Evolutionary conservation across 2,329 filamentous ascomycete species (phyloP).

Genomic region (Penicillium sp.): DNA sequence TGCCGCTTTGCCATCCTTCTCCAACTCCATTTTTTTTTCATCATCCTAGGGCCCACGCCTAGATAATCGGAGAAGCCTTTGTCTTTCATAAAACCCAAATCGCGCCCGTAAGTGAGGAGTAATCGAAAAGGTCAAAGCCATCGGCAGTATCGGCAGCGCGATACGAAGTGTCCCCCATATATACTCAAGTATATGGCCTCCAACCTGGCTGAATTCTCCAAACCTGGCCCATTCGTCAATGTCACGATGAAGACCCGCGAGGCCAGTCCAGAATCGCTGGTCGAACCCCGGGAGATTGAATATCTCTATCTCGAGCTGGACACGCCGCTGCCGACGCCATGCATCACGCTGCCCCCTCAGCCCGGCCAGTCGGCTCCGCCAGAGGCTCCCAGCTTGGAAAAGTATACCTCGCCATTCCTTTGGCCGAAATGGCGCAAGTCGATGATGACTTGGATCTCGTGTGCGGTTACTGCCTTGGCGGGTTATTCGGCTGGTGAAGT

Average conservation of each 20-base stretch:
- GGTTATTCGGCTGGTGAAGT: slow-evolving; percentile 83
- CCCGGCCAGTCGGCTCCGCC: slow-evolving; percentile 48
- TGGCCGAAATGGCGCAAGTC: slow-evolving; percentile 73
- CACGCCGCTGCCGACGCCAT: slow-evolving; percentile 55
- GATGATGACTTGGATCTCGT: slow-evolving; percentile 71
- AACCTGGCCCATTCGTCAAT: slow-evolving; percentile 2
- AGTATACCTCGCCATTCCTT: slow-evolving; percentile 69
- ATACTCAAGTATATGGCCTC: neutral
- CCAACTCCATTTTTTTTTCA: slow-evolving; percentile 15
- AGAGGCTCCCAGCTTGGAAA: slow-evolving; percentile 63
- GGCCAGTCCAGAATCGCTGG: slow-evolving; percentile 15
- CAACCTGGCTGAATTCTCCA: neutral
- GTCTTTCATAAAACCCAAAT: slow-evolving; percentile 3
- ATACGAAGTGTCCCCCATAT: neutral
- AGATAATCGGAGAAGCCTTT: neutral
- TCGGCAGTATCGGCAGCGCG: neutral
- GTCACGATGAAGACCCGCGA: slow-evolving; percentile 17
- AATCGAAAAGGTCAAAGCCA: neutral
- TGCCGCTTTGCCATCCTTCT: slow-evolving; percentile 11
- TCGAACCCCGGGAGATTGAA: slow-evolving; percentile 43
- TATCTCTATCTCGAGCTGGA: slow-evolving; percentile 65
- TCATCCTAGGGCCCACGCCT: slow-evolving; percentile 3
- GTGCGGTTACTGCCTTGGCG: slow-evolving; percentile 72
- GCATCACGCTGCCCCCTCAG: slow-evolving; percentile 33
- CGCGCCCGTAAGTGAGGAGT: neutral